A percentile compares a stretch with the other conserved stretches of the same genome.
Conservation (phyloP, 2,329 filamentous ascomycete genomes). For the Nakataea oryzae region DNA sequence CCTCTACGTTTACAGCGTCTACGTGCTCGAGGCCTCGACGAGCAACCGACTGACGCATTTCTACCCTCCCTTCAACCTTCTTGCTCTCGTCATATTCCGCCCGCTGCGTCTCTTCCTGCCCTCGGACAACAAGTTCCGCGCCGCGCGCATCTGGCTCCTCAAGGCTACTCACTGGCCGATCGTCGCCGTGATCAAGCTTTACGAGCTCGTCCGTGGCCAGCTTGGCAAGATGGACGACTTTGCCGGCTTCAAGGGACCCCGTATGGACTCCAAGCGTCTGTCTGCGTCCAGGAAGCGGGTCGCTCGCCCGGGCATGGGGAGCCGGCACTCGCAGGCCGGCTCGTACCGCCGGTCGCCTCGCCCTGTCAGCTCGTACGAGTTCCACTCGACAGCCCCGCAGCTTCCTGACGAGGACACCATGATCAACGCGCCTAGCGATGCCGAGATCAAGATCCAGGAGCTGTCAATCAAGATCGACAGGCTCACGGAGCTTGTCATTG, state of each 20-base stretch:
- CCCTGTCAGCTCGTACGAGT: neutral
- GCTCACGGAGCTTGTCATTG: conserved; percentile 40
- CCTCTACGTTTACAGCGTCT: conserved; percentile 62
- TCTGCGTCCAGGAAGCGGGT: neutral
- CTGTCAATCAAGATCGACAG: conserved; percentile 48
- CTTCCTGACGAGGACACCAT: conserved; percentile 9
- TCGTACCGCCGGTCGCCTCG: neutral
- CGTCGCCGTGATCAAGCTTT: conserved; percentile 58
- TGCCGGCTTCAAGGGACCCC: neutral
- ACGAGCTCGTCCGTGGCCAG: conserved; percentile 42
- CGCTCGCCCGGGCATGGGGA: neutral
- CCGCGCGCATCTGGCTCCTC: conserved; percentile 49
- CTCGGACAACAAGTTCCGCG: conserved; percentile 51
- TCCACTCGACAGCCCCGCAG: neutral
- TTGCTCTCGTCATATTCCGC: conserved; percentile 61
- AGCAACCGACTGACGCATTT: conserved; percentile 61
- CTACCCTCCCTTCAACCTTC: conserved; percentile 62
- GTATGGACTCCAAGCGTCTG: neutral
- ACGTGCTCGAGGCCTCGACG: conserved; percentile 56
- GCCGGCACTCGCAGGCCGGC: neutral
- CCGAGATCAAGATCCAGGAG: conserved; percentile 36
- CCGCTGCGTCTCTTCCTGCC: conserved; percentile 61
- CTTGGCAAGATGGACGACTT: conserved; percentile 12
- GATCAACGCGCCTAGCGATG: conserved; percentile 11
- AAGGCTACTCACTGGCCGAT: conserved; percentile 57